phyloP scores from a whole-genome alignment of 148 eudicot genomes.

The Polygonum aviculare region DNA sequence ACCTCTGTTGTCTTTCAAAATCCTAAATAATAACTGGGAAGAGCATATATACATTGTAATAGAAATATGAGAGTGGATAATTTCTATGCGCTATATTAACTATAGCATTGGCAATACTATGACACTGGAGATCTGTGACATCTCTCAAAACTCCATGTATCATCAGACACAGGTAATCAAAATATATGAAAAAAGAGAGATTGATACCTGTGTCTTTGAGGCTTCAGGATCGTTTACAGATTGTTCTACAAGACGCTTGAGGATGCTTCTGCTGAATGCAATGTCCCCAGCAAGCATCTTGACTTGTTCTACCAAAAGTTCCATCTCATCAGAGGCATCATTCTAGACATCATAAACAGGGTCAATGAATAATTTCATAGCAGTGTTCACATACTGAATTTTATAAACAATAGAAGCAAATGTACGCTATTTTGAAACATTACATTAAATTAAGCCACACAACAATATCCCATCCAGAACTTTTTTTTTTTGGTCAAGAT shows the following conservation, averaged over 20 bases:
- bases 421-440: not conserved
- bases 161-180: not conserved
- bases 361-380: not conserved
- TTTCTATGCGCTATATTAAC: not conserved
- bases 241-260: slow-evolving; percentile 90
- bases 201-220: slow-evolving; percentile 62
- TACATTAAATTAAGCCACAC: not conserved
- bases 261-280: slow-evolving; percentile 89
- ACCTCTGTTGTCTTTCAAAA: too few species aligned
- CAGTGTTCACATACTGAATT: not conserved
- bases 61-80: not conserved
- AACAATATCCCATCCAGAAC: not conserved
- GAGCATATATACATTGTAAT: not conserved
- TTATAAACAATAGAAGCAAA: not conserved
- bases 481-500: too few species aligned
- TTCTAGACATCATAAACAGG: slow-evolving; percentile 30
- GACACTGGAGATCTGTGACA: not conserved
- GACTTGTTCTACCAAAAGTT: slow-evolving; percentile 92
- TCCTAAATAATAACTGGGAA: too few species aligned
- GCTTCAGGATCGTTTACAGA: slow-evolving; percentile 74
- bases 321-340: slow-evolving; percentile 82
- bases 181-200: slow-evolving; percentile 3
- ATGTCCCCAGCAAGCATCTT: slow-evolving; percentile 99
- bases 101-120: not conserved
- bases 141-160: not conserved